These are phyloP conservation scores for Rhizophora mangle DNA, from an alignment of 345 rosid species.

Conservation along the genomic window DNA sequence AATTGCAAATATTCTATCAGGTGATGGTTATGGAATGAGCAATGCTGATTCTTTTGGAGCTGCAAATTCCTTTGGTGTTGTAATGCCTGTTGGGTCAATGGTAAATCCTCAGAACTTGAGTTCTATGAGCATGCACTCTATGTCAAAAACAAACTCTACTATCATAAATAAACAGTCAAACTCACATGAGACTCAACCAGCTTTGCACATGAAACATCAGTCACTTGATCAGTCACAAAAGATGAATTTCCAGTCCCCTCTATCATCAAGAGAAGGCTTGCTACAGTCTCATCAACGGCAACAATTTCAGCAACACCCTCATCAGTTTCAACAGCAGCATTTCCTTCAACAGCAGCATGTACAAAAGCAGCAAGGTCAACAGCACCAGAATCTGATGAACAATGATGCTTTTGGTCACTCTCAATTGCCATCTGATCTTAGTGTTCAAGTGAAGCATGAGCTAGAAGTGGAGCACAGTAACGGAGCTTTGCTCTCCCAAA, in stretches of 20 bases:
- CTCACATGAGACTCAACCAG: conserved; percentile 47
- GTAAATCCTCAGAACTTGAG: conserved; percentile 49
- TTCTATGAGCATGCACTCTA: conserved; percentile 50
- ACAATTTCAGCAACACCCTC: conserved; percentile 57
- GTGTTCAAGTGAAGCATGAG: conserved; percentile 58
- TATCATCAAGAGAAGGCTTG: conserved; percentile 47
- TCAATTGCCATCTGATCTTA: conserved; percentile 51
- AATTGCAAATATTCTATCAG: conserved; percentile 37
- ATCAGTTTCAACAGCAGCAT: conserved; percentile 59
- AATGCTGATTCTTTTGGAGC: conserved; percentile 55
- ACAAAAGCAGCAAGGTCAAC: conserved; percentile 61
- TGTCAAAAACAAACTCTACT: conserved; percentile 49
- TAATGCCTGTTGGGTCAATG: conserved; percentile 49
- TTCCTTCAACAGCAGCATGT: conserved; percentile 52
- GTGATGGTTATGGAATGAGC: conserved; percentile 62
- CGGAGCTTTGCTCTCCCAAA: conserved; percentile 50
- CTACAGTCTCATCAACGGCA: conserved; percentile 62
- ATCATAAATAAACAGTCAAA: conserved; percentile 49
- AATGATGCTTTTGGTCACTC: conserved; percentile 55
- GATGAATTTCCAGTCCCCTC: conserved; percentile 44
- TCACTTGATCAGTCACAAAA: conserved; percentile 51
- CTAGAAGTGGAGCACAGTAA: conserved; percentile 54
- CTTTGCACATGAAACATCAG: conserved; percentile 39
- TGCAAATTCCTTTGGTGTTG: conserved; percentile 56
- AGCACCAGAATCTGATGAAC: conserved; percentile 46